Base-by-base conservation (phyloP, 1,139 yeast genomes). In the Citeromyces siamensis region DNA sequence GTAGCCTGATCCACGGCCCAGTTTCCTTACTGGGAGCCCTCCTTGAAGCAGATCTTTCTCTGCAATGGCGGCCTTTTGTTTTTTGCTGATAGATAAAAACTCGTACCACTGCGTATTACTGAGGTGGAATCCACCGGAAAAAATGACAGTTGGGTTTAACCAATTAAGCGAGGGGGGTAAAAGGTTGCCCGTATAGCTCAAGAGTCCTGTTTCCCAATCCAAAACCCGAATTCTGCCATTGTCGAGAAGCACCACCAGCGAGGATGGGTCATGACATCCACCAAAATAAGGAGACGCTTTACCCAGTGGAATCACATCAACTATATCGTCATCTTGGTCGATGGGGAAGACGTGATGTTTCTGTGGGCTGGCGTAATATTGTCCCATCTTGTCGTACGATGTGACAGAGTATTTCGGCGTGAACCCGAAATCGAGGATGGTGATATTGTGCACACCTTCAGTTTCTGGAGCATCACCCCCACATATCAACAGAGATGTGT, bases 131-230 rank as follows among this genome's bases (percentile, higher is more conserved):
- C 83, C 75, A 0, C 64, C 52, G 0, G 80, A 60, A 39, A 51
- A 66, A 0, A 83, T 71, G 4, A 78, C 71, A n/a, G 72, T 75
- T 0, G 97, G 94, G 42, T 81, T 75, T 7, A 84, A 62, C 75
- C 90, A 76, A 3, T 83, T 71, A 23, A 90, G 52, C 1, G 90
- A 72, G 6, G 94, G 82, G 2, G 97, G 96, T 33, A 88, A 67
- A 6, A 75, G 54, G 2, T 78, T 60, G 2, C 84, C 71, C 5
- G 73, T 75, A 34, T 73, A 64, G 18, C 72, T 64, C 13, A 64
- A 51, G 16, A 61, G 58, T 0, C 86, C 88, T 16, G 66, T 64
- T 2, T 84, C 76, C 41, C 64, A 68, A 21, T 68, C 57, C 41
- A 76, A 44, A 7, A 73, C 58, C 40, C 68, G 68, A 26, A 75